Evolutionary conservation across 176 grass and related monocot species (phyloP), one percentile per base, ranked within the genome.

Genomic region (Oryza officinalis): DNA sequence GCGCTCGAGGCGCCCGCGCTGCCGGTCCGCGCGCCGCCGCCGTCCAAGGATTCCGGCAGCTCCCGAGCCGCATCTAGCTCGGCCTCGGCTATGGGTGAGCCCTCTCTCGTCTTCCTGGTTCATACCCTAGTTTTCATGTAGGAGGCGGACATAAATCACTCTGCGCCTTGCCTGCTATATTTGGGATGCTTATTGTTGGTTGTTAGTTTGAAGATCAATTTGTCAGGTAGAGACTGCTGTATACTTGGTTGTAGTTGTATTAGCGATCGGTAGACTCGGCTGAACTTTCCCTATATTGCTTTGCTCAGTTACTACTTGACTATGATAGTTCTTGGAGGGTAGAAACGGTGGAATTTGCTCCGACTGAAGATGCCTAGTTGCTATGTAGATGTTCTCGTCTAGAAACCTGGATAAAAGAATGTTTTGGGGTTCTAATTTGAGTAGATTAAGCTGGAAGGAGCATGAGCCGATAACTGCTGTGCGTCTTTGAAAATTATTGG

Each of bases 1-100:
- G 96, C 96, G 6, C 93, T 98, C 74, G 96, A 84, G 6, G 93
- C 96, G 26, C 85, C 91, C 27, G 90, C 74, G 72, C 74, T 92
- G 47, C 85, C 82, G 15, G 93, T 99, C 33, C 86, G 87, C 73
- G 70, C 32, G 0, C 90, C 90, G 10, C 89, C 86, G 15, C 78
- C 73, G 69, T 88, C 91, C 68, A 70, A 86, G 67, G 83, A 90
- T 59, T 75, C 67, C 35, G 79, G 71, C 47, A 69, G 35, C 45
- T 80, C 86, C 67, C 87, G 75, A 12, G 69, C 71, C 26, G 77
- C 37, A 9, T 12, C 76, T 11, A 75, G 23, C 63, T 78, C 63
- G 49, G 80, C 80, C 25, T 75, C 70, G 1, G 75, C 80, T 26
- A 90, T 90, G 88, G 91, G 88, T 90, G 41, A 88, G 88, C 38